A percentile compares a stretch with the other conserved stretches of the same genome.
Evolutionary conservation across 352 stramenopile species (phyloP).

Genomic region (Pythium volutum): DNA sequence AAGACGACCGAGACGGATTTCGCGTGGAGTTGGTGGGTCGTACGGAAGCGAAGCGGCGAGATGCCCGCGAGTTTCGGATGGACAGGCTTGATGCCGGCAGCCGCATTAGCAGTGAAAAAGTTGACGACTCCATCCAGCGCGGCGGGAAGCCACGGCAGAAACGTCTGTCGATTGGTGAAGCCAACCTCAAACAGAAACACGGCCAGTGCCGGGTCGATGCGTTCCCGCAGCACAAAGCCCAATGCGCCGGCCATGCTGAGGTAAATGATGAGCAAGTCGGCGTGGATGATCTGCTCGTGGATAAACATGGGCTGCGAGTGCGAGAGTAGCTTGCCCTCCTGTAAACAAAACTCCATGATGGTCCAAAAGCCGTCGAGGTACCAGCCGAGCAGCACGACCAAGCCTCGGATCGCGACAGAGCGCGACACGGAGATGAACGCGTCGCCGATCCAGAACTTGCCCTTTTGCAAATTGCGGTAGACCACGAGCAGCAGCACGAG

Average conservation of each 20-base stretch:
- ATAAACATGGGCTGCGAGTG: constrained; percentile 1
- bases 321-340: constrained; percentile 9
- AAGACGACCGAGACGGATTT: background rate
- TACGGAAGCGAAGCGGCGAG: constrained; percentile 14
- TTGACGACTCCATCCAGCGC: background rate
- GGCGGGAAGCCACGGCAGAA: constrained; percentile 10
- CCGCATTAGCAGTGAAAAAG: background rate
- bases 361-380: constrained; percentile 19
- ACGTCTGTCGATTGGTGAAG: constrained; percentile 2
- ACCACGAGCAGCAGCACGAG: constrained; percentile 40
- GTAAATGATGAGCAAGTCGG: constrained; percentile 17
- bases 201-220: constrained; percentile 15
- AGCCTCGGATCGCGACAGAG: constrained; percentile 21
- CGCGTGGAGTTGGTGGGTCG: constrained; percentile 10
- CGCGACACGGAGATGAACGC: constrained; percentile 37
- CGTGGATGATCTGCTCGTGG: constrained; percentile 10
- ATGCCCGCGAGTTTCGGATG: background rate
- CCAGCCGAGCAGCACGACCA: constrained; percentile 17
- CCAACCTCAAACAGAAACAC: constrained; percentile 17
- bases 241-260: constrained; percentile 1
- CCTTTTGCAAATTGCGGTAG: constrained; percentile 30
- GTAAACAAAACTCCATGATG: constrained; percentile 19
- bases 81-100: constrained; percentile 2
- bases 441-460: constrained; percentile 26
- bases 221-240: constrained; percentile 10